These are phyloP conservation scores for Fraxinus latifolia DNA, from an alignment of 305 asterid species.

Conservation along the genomic window DNA sequence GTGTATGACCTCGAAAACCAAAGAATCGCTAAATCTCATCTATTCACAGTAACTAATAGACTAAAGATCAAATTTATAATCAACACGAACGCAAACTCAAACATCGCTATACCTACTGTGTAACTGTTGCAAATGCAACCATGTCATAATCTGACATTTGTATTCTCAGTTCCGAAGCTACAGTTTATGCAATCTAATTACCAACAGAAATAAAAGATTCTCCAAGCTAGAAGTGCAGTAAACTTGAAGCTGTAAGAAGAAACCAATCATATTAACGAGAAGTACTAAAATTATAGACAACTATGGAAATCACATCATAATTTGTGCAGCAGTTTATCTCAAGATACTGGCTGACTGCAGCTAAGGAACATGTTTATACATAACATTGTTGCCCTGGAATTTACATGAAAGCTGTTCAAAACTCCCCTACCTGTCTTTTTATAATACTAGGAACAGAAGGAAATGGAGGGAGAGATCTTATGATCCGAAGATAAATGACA, in stretches of 20 bases:
- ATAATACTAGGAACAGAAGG: not conserved
- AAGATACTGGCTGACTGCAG: not conserved
- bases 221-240: not conserved
- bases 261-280: not conserved
- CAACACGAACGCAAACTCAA: not conserved
- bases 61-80: not conserved
- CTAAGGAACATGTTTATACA: not conserved
- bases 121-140: not conserved
- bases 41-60: constrained; percentile 12
- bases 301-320: not conserved
- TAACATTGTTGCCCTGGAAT: not conserved
- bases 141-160: not conserved
- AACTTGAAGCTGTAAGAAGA: not conserved
- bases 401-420: not conserved
- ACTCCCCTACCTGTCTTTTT: not conserved
- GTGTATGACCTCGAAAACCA: not conserved
- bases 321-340: not conserved
- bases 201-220: not conserved
- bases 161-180: not conserved
- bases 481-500: not conserved
- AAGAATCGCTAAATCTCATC: constrained; percentile 17
- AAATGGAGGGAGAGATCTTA: not conserved
- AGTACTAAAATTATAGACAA: not conserved
- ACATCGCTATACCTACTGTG: not conserved
- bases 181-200: not conserved